Evolutionary conservation across 192 early-diverging fungal genomes (phyloP), one percentile per base, ranked within the genome.

Genomic region (Mortierella alpina): DNA sequence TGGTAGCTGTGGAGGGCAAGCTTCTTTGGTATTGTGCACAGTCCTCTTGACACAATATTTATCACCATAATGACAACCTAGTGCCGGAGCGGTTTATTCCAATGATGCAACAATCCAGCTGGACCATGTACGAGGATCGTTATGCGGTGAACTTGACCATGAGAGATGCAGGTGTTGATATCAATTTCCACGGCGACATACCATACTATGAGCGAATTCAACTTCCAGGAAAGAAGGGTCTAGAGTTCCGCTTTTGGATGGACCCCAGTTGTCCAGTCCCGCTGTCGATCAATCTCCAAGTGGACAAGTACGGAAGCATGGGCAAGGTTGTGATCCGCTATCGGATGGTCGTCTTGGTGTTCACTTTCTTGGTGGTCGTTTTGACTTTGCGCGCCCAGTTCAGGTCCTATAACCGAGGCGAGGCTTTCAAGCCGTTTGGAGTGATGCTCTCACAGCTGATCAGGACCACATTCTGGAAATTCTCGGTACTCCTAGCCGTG

Each of bases 281-380:
- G 1, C 44, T 88, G 23, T 70, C 85, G 10, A 17, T 95, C 5
- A 77, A 85, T n/a, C 66, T 93, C 50, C 69, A 72, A 6, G 82
- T 93, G 13, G 90, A 93, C 82, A 89, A 84, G 85, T 93, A 93
- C 74, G 91, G 91, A 41, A 91, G 90, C 60, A 68, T 93, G 57
- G 91, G 91, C 58, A 87, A 92, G 23, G 81, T 92, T 51, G 85
- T 92, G 15, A 91, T 92, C 70, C 86, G 94, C 42, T 90, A 92
- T 51, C 87, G 92, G 22, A 92, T 92, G 76, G 88, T 92, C n/a
- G 73, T 92, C 22, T 76, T 90, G 39, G 89, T 89, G 5, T 85
- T 93, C 67, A 86, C 91, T 9, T 92, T 90, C 69, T 78, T 92
- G 1, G 90, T 91, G 68, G 91, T 90, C 4, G 77, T 91, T 11